phyloP scores from a whole-genome alignment of 495 filamentous ascomycete genomes.

The Sphaerosporella brunnea region DNA sequence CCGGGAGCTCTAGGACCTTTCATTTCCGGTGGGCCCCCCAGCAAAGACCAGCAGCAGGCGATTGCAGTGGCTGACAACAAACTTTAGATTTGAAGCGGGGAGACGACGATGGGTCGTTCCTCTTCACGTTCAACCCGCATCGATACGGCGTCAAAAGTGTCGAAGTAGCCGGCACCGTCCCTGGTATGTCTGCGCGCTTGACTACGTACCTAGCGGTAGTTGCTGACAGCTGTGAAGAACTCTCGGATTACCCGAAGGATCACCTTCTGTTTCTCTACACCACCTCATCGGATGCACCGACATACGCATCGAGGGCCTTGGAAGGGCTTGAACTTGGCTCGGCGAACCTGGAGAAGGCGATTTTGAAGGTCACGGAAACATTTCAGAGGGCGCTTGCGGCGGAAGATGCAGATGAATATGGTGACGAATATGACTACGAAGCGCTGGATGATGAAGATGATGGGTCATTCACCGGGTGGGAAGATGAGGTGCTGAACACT shows the following conservation, averaged over 20 bases:
- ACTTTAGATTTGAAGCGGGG: constrained; percentile 33
- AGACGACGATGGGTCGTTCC: constrained; percentile 45
- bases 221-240: constrained; percentile 32
- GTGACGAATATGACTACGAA: constrained; percentile 27
- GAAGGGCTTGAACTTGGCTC: constrained; percentile 23
- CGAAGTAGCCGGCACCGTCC: constrained; percentile 36
- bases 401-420: constrained; percentile 22
- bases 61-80: neutral
- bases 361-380: neutral
- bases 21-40: constrained; percentile 29
- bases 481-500: constrained; percentile 12
- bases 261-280: constrained; percentile 46
- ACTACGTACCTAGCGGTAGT: too few species aligned
- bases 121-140: constrained; percentile 33
- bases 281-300: constrained; percentile 34
- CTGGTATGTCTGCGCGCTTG: constrained; percentile 30
- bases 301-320: constrained; percentile 31
- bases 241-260: constrained; percentile 44
- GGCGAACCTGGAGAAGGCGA: neutral
- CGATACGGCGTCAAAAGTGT: constrained; percentile 23
- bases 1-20: constrained; percentile 22
- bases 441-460: constrained; percentile 24
- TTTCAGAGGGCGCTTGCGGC: neutral
- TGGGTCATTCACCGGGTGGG: constrained; percentile 14
- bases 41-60: too few species aligned